Evolutionary conservation across 306 rosid species (phyloP).

Genomic region (Glycine soja): DNA sequence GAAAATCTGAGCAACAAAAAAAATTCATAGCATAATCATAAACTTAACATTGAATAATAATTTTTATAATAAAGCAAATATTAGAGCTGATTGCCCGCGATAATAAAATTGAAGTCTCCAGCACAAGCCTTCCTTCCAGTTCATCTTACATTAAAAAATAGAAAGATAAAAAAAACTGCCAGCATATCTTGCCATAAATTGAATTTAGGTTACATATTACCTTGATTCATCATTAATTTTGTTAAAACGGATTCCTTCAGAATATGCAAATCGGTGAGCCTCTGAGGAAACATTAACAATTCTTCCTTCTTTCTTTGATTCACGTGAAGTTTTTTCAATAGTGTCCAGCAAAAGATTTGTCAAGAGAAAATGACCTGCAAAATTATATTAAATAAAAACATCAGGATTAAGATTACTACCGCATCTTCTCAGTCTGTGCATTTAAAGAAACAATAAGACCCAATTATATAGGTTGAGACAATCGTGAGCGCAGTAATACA

Average conservation of each 20-base stretch:
- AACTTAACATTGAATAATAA: not conserved
- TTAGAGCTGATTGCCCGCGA: constrained; percentile 1
- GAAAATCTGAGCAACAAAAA: not conserved
- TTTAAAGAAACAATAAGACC: constrained; percentile 19
- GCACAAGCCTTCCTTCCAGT: constrained; percentile 8
- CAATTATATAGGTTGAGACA: constrained; percentile 24
- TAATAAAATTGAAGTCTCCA: constrained; percentile 28
- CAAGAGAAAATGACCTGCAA: constrained; percentile 90
- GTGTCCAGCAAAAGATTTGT: constrained; percentile 82
- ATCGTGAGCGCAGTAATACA: not conserved
- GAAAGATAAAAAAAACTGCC: not conserved
- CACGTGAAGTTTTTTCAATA: constrained; percentile 76
- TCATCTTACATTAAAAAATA: not conserved
- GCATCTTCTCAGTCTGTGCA: constrained; percentile 27
- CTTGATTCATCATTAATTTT: constrained; percentile 70
- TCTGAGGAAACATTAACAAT: constrained; percentile 81
- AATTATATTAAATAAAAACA: constrained; percentile 29
- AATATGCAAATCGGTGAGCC: constrained; percentile 69
- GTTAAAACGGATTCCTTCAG: constrained; percentile 81
- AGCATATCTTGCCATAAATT: not conserved
- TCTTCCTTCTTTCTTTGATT: constrained; percentile 80
- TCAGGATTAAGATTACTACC: constrained; percentile 18
- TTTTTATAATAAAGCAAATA: constrained; percentile 6
- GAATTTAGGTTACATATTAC: constrained; percentile 52
- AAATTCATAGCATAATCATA: constrained; percentile 1